Evolutionary conservation across 106 monocot genomes (phyloP).

Genomic region (Phalaenopsis equestris): DNA sequence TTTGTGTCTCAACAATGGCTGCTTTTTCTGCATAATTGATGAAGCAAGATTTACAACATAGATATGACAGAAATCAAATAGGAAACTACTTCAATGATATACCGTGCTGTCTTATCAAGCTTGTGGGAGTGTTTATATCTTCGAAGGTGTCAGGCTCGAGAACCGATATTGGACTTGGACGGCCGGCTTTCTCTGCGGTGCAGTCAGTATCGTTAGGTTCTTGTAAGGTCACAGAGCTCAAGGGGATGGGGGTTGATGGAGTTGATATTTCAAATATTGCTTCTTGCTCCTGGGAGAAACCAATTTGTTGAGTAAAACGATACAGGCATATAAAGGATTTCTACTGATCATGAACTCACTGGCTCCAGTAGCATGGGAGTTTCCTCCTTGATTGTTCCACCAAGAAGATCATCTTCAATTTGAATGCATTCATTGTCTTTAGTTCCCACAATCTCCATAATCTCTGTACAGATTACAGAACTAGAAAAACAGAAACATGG

Average conservation of each 20-base stretch:
- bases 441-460: background rate
- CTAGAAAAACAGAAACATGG: background rate
- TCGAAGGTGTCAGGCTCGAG: slow-evolving; percentile 39
- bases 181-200: slow-evolving; percentile 15
- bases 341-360: slow-evolving; percentile 14
- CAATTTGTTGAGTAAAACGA: background rate
- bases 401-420: background rate
- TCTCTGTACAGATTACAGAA: slow-evolving; percentile 14
- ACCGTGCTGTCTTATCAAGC: background rate
- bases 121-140: slow-evolving; percentile 29
- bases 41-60: background rate
- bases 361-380: slow-evolving; percentile 3
- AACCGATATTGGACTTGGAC: slow-evolving; percentile 46
- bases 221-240: slow-evolving; percentile 10
- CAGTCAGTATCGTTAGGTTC: slow-evolving; percentile 18
- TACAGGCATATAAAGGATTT: background rate
- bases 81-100: background rate
- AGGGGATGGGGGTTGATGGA: background rate
- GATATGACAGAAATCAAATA: background rate
- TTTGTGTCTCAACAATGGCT: background rate
- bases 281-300: slow-evolving; percentile 15
- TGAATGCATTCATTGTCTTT: background rate
- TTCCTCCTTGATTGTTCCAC: slow-evolving; percentile 19
- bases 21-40: background rate
- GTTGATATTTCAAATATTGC: slow-evolving; percentile 11